Base-by-base conservation (phyloP, 345 rosid genomes). In the Camelina neglecta region DNA sequence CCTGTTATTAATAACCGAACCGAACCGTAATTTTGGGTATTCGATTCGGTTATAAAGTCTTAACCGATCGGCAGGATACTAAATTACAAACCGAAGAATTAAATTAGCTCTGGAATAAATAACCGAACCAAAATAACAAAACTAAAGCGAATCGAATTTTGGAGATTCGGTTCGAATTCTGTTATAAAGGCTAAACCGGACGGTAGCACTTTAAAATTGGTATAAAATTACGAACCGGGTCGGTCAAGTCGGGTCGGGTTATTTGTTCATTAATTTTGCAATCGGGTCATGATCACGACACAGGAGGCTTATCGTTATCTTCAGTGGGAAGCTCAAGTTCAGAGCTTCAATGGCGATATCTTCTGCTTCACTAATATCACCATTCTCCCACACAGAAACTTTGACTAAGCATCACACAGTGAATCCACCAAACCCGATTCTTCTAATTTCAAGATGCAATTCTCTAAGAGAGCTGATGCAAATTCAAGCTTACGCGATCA, bases 381-480 rank as follows among this genome's bases (percentile, higher is more conserved):
- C 78, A 60, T 45, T 75, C 45, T 44, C 83, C 26, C 61, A 63
- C 42, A 10, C 75, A 65, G 71, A 75, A 51, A 26, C 65, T 33
- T 67, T 42, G 41, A 48, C 64, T 5, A 61, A 49, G 41, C 42
- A 7, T 55, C 54, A 69, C 41, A 23, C 54, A 12, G 4, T 45
- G 33, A 69, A 47, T 31, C 16, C 77, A 20, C 56, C 76, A 15
- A 74, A 69, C 68, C 88, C 87, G 1, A 81, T 80, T 35, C 69
- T 82, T 65, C 73, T 78, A 6, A 79, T 90, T 6, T 85, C 87
- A 71, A 85, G 61, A 23, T 87, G 91, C 85, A 74, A 57, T 44
- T 84, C 88, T 66, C 71, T 86, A 24, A 70, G 65, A 57, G 86
- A 85, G 81, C 79, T 89, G n/a, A 87, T 85, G 87, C 94, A 89